Conservation (phyloP, 768 basidiomycete species). For the Pisolithus marmoratus region DNA sequence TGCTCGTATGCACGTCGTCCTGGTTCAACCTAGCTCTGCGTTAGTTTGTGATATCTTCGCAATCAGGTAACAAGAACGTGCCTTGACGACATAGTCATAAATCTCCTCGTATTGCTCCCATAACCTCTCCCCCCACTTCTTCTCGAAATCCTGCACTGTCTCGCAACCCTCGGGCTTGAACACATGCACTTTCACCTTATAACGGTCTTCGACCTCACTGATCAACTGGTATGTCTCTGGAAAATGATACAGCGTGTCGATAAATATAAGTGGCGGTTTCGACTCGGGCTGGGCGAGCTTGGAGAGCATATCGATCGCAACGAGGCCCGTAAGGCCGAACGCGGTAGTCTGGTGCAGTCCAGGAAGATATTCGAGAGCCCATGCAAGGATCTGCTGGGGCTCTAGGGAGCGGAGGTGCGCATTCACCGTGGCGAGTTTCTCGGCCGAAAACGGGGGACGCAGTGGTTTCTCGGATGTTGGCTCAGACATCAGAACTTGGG, state of each 20-base stretch:
- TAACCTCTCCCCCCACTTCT: slow-evolving; percentile 67
- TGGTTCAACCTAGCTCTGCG: slow-evolving; percentile 74
- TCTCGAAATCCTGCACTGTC: slow-evolving; percentile 70
- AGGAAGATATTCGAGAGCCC: slow-evolving; percentile 79
- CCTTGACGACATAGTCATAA: slow-evolving; percentile 94
- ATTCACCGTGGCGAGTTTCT: slow-evolving; percentile 67
- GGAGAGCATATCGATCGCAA: slow-evolving; percentile 91
- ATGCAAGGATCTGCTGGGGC: slow-evolving; percentile 80
- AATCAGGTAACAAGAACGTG: slow-evolving; percentile 23
- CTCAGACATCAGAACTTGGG: slow-evolving; percentile 6
- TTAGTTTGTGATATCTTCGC: neutral
- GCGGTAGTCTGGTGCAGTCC: slow-evolving; percentile 91
- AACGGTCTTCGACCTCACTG: slow-evolving; percentile 69
- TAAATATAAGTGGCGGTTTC: slow-evolving; percentile 81
- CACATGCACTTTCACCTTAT: slow-evolving; percentile 66
- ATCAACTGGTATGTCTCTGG: slow-evolving; percentile 87
- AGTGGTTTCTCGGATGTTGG: slow-evolving; percentile 39
- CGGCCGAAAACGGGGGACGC: slow-evolving; percentile 50
- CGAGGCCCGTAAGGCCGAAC: slow-evolving; percentile 92
- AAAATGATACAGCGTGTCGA: slow-evolving; percentile 97
- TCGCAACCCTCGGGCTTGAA: slow-evolving; percentile 74
- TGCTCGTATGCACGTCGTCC: slow-evolving; percentile 81
- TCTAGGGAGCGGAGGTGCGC: slow-evolving; percentile 60
- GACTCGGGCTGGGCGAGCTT: slow-evolving; percentile 55
- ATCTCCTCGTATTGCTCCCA: slow-evolving; percentile 86